A percentile compares a stretch with the other conserved stretches of the same genome.
Conservation (phyloP, 2,329 filamentous ascomycete genomes). For the Colletotrichum viniferum region DNA sequence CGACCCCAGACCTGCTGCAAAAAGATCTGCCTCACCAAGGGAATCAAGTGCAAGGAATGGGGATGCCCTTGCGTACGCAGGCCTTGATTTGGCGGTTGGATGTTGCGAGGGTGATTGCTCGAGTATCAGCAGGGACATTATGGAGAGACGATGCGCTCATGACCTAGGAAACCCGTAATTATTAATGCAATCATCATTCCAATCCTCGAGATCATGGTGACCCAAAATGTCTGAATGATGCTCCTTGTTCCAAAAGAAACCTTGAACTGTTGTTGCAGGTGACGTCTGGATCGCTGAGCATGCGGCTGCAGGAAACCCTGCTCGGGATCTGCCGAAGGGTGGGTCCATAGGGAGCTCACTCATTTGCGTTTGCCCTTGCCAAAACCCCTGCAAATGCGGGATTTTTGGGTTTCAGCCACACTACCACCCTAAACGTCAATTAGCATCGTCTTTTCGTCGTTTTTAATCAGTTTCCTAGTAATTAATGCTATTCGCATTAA, state of each 20-base stretch:
- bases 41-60: neutral
- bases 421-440: too few species aligned
- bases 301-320: neutral
- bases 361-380: too few species aligned
- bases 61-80: rapidly evolving
- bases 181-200: neutral
- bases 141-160: neutral
- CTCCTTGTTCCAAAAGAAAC: neutral
- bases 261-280: neutral
- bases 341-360: too few species aligned
- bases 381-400: too few species aligned
- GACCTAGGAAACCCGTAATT: neutral
- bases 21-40: too few species aligned
- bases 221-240: neutral
- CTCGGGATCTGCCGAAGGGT: neutral
- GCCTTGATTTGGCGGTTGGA: neutral
- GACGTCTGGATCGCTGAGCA: neutral
- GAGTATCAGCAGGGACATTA: neutral
- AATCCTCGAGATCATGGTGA: neutral
- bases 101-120: neutral
- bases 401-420: too few species aligned
- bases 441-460: too few species aligned
- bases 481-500: too few species aligned
- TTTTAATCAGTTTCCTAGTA: too few species aligned
- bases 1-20: too few species aligned